These are phyloP conservation scores for Cordyceps cicadae DNA, from an alignment of 2,329 filamentous ascomycete genomes.

Conservation along the genomic window DNA sequence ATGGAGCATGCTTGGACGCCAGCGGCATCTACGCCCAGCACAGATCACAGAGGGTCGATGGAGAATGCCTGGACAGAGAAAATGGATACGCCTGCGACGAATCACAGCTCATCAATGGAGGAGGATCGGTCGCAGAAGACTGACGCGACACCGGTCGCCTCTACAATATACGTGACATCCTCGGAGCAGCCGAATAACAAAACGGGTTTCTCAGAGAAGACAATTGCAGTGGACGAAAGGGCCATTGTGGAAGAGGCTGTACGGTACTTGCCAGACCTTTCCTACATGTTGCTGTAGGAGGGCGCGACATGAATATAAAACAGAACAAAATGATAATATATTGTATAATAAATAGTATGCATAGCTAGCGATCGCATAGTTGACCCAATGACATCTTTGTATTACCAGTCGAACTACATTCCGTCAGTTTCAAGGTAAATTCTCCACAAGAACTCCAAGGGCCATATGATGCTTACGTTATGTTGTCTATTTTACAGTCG, in stretches of 20 bases:
- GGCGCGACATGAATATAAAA: neutral
- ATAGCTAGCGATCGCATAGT: neutral
- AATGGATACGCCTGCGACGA: neutral
- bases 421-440: neutral
- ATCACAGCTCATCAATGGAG: neutral
- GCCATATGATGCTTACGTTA: neutral
- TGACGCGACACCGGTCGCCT: neutral
- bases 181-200: neutral
- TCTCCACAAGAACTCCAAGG: neutral
- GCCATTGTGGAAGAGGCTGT: constrained; percentile 1
- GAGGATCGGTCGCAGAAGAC: neutral
- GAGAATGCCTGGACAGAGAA: neutral
- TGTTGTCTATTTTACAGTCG: neutral
- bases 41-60: neutral
- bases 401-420: neutral
- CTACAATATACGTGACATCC: neutral
- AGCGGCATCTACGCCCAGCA: neutral
- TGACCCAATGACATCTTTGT: neutral
- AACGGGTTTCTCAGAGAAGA: neutral
- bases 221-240: neutral
- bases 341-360: constrained; percentile 4
- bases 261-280: constrained; percentile 7
- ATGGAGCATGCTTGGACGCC: neutral
- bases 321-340: neutral
- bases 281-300: constrained; percentile 12